phyloP scores from a whole-genome alignment of 2,329 filamentous ascomycete genomes.

The Penicillium sp. region DNA sequence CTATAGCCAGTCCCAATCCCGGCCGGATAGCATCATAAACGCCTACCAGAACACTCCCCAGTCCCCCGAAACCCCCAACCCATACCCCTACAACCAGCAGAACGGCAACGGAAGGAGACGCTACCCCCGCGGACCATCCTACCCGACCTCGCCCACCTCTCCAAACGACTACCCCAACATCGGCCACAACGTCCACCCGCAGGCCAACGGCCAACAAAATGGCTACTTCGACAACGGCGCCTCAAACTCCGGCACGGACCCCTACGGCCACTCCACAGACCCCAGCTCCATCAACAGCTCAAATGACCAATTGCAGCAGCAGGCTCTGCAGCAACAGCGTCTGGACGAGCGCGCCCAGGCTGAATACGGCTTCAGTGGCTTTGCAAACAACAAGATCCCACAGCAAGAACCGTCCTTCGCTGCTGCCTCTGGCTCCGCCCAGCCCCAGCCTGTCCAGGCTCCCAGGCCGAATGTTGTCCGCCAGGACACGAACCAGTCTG shows the following conservation, averaged over 20 bases:
- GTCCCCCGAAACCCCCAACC: slow-evolving; percentile 48
- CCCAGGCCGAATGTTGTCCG: slow-evolving; percentile 5
- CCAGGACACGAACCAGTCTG: slow-evolving; percentile 14
- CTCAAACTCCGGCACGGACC: slow-evolving; percentile 67
- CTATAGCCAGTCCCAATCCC: slow-evolving; percentile 38
- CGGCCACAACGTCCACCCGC: slow-evolving; percentile 35
- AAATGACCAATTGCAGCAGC: slow-evolving; percentile 69
- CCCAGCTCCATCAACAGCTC: slow-evolving; percentile 94
- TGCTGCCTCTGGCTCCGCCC: neutral
- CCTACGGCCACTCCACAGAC: slow-evolving; percentile 79
- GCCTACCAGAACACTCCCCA: slow-evolving; percentile 37
- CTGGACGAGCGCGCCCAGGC: slow-evolving; percentile 44
- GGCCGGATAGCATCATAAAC: slow-evolving; percentile 49
- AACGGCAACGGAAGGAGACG: slow-evolving; percentile 21
- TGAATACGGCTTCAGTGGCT: slow-evolving; percentile 66
- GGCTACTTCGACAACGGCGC: slow-evolving; percentile 83
- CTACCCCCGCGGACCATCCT: slow-evolving; percentile 24
- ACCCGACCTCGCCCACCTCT: slow-evolving; percentile 18
- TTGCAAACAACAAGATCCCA: slow-evolving; percentile 36
- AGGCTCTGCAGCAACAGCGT: slow-evolving; percentile 38
- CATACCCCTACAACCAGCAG: slow-evolving; percentile 27
- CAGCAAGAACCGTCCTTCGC: slow-evolving; percentile 7
- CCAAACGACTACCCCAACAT: slow-evolving; percentile 33
- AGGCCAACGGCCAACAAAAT: slow-evolving; percentile 55
- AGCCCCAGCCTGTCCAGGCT: slow-evolving; percentile 5